phyloP scores from a whole-genome alignment of 129 eudicot species.

The Chrysanthemum makinoi region DNA sequence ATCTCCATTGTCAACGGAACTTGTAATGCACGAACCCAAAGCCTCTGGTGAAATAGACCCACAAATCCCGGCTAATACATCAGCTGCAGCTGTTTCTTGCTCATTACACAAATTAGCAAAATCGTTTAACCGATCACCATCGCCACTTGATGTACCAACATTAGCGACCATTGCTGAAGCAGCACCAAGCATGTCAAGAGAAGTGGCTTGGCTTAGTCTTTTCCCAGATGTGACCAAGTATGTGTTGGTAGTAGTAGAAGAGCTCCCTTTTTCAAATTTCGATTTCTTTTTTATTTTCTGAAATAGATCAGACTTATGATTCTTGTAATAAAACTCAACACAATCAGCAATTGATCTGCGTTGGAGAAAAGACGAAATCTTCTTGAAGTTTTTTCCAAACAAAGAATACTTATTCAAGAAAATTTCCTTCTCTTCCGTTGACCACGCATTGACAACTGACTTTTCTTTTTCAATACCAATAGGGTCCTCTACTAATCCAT shows the following conservation, averaged over 20 bases:
- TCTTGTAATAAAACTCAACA: constrained; percentile 89
- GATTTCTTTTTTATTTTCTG: constrained; percentile 54
- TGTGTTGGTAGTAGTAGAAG: constrained; percentile 34
- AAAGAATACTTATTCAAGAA: constrained; percentile 56
- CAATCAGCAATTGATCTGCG: constrained; percentile 81
- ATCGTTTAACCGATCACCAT: constrained; percentile 40
- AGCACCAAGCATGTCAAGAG: constrained; percentile 84
- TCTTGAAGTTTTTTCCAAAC: constrained; percentile 75
- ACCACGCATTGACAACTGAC: constrained; percentile 66
- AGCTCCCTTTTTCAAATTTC: constrained; percentile 48
- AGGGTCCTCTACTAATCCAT: constrained; percentile 79
- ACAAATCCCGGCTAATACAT: constrained; percentile 94
- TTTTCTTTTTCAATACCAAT: constrained; percentile 67
- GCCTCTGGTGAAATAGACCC: constrained; percentile 97
- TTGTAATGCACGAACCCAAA: constrained; percentile 90
- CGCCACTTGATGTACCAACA: constrained; percentile 32
- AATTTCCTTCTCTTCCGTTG: constrained; percentile 57
- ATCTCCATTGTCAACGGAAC: constrained; percentile 61
- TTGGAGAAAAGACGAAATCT: constrained; percentile 72
- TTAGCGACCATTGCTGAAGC: constrained; percentile 74
- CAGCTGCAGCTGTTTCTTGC: constrained; percentile 84
- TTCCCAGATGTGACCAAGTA: constrained; percentile 73
- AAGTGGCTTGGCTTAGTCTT: constrained; percentile 53
- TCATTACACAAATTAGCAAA: constrained; percentile 40
- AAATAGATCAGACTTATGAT: constrained; percentile 80